Percentiles rank a stretch among this genome's conserved stretches.
These are phyloP conservation scores for Dipodascopsis uninucleata DNA, from an alignment of 805 yeast genomes.

Conservation along the genomic window DNA sequence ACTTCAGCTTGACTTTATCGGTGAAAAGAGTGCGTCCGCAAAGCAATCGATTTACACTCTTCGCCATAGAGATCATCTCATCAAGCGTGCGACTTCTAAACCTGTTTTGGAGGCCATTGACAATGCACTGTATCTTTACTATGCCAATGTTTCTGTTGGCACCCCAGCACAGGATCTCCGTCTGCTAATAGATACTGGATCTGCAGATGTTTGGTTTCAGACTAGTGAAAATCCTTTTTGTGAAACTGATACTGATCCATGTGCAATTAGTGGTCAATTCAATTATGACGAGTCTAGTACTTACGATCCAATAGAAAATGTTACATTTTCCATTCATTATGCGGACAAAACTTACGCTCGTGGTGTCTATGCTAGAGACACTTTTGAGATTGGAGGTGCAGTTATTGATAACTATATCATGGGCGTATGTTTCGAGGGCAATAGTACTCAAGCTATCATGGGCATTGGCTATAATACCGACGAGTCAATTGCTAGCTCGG, in stretches of 20 bases:
- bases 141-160: constrained; percentile 44
- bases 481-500: constrained; percentile 29
- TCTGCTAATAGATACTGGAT: constrained; percentile 67
- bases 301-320: neutral
- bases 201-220: constrained; percentile 63
- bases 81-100: too few relatives aligned
- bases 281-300: neutral
- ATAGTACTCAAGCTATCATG: constrained; percentile 53
- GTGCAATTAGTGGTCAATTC: constrained; percentile 11
- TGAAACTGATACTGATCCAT: neutral
- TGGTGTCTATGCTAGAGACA: constrained; percentile 63
- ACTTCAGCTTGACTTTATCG: too few relatives aligned
- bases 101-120: too few relatives aligned
- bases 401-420: constrained; percentile 52
- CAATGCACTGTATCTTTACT: too few relatives aligned
- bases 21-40: too few relatives aligned
- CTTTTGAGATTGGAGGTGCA: constrained; percentile 48
- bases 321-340: constrained; percentile 38
- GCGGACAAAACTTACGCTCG: constrained; percentile 47
- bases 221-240: constrained; percentile 8
- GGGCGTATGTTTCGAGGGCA: constrained; percentile 68
- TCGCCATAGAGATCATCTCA: too few relatives aligned
- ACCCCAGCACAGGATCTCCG: constrained; percentile 50
- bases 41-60: too few relatives aligned
- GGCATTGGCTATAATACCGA: constrained; percentile 39